These are phyloP conservation scores for Cladosporium oxysporum DNA, from an alignment of 2,329 filamentous ascomycete genomes.

Conservation along the genomic window DNA sequence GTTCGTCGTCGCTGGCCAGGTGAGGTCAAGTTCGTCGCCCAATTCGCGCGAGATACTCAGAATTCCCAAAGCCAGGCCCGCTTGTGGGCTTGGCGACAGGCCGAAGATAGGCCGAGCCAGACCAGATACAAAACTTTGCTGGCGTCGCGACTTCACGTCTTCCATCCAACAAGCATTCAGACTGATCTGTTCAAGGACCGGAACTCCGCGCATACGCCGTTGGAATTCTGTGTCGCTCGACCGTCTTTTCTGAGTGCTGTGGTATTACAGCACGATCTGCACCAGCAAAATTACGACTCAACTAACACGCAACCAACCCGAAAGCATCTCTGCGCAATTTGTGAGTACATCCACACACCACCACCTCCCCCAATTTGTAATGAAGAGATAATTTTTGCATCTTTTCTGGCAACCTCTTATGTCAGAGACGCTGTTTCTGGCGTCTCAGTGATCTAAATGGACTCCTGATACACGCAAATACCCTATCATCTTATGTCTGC, in stretches of 20 bases:
- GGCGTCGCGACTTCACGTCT: not conserved
- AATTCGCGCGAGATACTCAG: conserved; percentile 1
- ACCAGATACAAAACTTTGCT: conserved; percentile 4
- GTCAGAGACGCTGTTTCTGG: conserved; percentile 61
- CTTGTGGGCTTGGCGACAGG: conserved; percentile 8
- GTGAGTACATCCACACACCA: conserved; percentile 12
- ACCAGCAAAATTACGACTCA: not conserved
- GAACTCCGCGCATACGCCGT: not conserved
- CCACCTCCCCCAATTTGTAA: conserved; percentile 7
- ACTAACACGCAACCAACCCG: not conserved
- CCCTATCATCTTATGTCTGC: not conserved
- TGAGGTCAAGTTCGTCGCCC: conserved; percentile 16
- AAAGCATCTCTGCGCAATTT: not conserved
- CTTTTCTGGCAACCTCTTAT: conserved; percentile 98
- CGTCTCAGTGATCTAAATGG: conserved; percentile 76
- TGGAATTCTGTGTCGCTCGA: not conserved
- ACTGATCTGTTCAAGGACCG: not conserved
- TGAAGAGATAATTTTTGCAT: conserved; percentile 24
- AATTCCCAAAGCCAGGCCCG: not conserved
- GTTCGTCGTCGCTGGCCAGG: conserved; percentile 21
- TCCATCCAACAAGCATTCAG: conserved; percentile 3
- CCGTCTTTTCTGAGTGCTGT: not conserved
- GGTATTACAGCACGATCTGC: not conserved
- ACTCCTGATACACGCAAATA: conserved; percentile 67
- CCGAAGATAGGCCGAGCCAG: not conserved